Evolutionary conservation across 2,329 filamentous ascomycete species (phyloP).

Genomic region (Rutstroemia sp.): DNA sequence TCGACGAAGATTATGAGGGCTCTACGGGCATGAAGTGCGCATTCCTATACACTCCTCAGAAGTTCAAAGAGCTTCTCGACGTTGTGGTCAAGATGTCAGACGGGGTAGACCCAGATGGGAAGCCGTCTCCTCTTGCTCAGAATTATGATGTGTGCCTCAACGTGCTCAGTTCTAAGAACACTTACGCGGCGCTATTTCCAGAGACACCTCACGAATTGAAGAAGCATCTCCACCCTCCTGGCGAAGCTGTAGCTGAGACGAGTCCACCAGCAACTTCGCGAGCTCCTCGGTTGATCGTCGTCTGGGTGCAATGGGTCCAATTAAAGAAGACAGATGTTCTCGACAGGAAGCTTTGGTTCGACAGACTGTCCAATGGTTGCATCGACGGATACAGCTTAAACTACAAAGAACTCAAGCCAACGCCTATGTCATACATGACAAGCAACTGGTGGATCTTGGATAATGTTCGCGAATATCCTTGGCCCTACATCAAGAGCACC

Average conservation of each 20-base stretch:
- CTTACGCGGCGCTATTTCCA: slow-evolving; percentile 33
- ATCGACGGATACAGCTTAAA: slow-evolving; percentile 28
- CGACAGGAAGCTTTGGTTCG: slow-evolving; percentile 33
- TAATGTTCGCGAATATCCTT: slow-evolving; percentile 37
- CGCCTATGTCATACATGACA: slow-evolving; percentile 38
- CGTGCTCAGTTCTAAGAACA: slow-evolving; percentile 35
- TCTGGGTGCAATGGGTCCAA: slow-evolving; percentile 44
- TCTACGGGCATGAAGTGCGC: slow-evolving; percentile 37
- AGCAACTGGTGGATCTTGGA: slow-evolving; percentile 40
- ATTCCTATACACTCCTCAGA: slow-evolving; percentile 34
- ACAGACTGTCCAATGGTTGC: slow-evolving; percentile 30
- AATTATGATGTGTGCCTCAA: slow-evolving; percentile 42
- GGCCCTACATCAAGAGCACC: slow-evolving; percentile 42
- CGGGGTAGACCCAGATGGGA: slow-evolving; percentile 23
- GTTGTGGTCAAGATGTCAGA: slow-evolving; percentile 39
- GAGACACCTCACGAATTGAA: slow-evolving; percentile 11
- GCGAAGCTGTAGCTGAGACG: no score
- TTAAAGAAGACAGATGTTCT: slow-evolving; percentile 31
- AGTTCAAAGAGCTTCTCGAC: slow-evolving; percentile 33
- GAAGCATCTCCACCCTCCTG: not conserved
- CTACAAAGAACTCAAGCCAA: slow-evolving; percentile 17
- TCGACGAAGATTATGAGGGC: slow-evolving; percentile 33
- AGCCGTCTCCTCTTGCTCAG: slow-evolving; percentile 29
- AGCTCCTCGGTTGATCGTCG: slow-evolving; percentile 34
- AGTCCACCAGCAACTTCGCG: slow-evolving; percentile 19